Evolutionary conservation across 176 grass and related monocot species (phyloP).

Genomic region (Avena insularis): DNA sequence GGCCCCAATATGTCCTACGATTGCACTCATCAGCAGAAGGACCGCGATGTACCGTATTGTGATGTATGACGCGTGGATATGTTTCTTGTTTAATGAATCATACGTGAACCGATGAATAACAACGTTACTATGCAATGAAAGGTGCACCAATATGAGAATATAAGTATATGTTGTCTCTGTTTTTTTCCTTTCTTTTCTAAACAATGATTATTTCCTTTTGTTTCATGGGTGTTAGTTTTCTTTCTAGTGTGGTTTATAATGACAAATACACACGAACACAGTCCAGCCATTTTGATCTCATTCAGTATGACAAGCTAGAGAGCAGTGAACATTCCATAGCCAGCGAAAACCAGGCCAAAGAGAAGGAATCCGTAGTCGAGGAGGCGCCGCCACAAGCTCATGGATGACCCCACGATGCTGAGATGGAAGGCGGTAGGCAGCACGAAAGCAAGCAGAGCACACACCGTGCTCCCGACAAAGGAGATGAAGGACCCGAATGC

Average conservation of each 20-base stretch:
- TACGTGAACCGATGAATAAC: not conserved
- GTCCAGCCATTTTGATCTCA: not conserved
- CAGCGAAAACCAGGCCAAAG: slow-evolving; percentile 65
- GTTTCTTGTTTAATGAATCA: not conserved
- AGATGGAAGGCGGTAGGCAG: slow-evolving; percentile 77
- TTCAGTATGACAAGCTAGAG: slow-evolving; percentile 28
- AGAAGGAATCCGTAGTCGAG: slow-evolving; percentile 70
- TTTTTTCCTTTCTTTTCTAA: not conserved
- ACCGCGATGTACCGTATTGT: not conserved
- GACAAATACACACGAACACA: not conserved
- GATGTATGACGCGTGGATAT: not conserved
- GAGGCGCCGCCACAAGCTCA: slow-evolving; percentile 47
- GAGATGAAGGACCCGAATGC: slow-evolving; percentile 79
- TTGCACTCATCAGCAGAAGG: not conserved
- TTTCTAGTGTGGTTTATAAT: not conserved
- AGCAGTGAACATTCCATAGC: slow-evolving; percentile 54
- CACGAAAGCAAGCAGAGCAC: slow-evolving; percentile 80
- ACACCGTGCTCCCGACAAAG: slow-evolving; percentile 90
- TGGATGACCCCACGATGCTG: slow-evolving; percentile 62
- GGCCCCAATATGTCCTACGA: not conserved
- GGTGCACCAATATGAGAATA: too few relatives aligned
- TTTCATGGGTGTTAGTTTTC: not conserved
- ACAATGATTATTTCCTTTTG: not conserved
- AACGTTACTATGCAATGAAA: not conserved
- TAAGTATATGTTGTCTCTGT: not conserved